Percentiles rank a stretch among this genome's conserved stretches.
These are phyloP conservation scores for Penicillium sp. DNA, from an alignment of 2,329 filamentous ascomycete species.

Conservation along the genomic window DNA sequence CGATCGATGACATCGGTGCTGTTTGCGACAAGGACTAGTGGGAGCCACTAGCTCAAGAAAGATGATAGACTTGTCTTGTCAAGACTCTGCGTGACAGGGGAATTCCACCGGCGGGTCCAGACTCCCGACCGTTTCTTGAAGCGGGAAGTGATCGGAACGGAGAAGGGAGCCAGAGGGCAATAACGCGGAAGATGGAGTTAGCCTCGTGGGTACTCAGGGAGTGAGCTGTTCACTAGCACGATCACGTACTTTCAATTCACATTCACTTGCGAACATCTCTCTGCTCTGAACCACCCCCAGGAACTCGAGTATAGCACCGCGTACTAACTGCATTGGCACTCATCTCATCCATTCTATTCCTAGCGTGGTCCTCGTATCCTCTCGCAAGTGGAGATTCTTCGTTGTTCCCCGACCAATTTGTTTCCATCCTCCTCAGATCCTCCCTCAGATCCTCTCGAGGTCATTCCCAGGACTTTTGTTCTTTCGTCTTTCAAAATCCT, in stretches of 20 bases:
- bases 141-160: not conserved
- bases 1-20: not conserved
- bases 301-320: not conserved
- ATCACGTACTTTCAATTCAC: too few species aligned
- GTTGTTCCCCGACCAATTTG: not conserved
- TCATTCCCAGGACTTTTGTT: not conserved
- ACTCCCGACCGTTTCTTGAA: not conserved
- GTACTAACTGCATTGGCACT: not conserved
- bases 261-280: too few species aligned
- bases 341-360: not conserved
- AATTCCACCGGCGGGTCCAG: not conserved
- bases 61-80: not conserved
- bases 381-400: not conserved
- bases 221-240: too few species aligned
- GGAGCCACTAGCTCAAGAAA: not conserved
- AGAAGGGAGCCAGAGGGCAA: not conserved
- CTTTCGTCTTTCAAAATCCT: not conserved
- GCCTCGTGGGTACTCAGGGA: too few species aligned
- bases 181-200: not conserved
- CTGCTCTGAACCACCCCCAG: not conserved
- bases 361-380: not conserved
- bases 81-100: not conserved
- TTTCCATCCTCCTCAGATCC: not conserved
- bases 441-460: not conserved
- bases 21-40: not conserved